Evolutionary conservation across 306 rosid genomes (phyloP).

Genomic region (Trifolium repens): DNA sequence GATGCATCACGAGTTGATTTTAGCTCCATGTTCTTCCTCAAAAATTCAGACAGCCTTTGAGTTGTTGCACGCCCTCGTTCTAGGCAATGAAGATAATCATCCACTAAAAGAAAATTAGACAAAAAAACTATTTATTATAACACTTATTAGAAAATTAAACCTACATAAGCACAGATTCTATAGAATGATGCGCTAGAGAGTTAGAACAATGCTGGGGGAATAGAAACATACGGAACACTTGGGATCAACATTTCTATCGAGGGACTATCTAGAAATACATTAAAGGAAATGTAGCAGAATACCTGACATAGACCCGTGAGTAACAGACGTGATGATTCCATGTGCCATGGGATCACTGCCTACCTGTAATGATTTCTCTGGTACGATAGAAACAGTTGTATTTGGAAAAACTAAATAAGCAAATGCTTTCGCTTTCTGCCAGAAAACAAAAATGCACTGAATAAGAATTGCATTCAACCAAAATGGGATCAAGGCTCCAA

Average conservation of each 20-base stretch:
- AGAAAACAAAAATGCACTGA: slow-evolving; percentile 30
- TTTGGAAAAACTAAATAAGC: slow-evolving; percentile 92
- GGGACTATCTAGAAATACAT: background rate
- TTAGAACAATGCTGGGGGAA: background rate
- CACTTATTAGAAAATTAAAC: slow-evolving; percentile 7
- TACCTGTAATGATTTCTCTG: slow-evolving; percentile 50
- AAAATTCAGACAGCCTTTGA: slow-evolving; percentile 72
- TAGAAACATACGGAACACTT: background rate
- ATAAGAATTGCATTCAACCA: slow-evolving; percentile 35
- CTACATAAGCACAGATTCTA: background rate
- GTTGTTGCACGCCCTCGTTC: slow-evolving; percentile 85
- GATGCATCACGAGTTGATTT: slow-evolving; percentile 52
- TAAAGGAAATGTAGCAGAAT: slow-evolving; percentile 28
- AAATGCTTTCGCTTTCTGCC: slow-evolving; percentile 83
- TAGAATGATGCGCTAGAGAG: slow-evolving; percentile 10
- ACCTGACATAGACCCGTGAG: slow-evolving; percentile 95
- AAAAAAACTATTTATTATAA: slow-evolving; percentile 41
- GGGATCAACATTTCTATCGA: slow-evolving; percentile 9
- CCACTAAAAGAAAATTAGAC: slow-evolving; percentile 56
- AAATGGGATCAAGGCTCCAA: background rate
- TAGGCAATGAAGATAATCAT: slow-evolving; percentile 81
- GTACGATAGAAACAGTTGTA: slow-evolving; percentile 52
- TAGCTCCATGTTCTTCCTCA: slow-evolving; percentile 69
- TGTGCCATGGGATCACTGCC: slow-evolving; percentile 72
- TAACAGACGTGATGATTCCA: slow-evolving; percentile 86